Conservation (phyloP, 148 eudicot species). For the Cornus kousa region DNA sequence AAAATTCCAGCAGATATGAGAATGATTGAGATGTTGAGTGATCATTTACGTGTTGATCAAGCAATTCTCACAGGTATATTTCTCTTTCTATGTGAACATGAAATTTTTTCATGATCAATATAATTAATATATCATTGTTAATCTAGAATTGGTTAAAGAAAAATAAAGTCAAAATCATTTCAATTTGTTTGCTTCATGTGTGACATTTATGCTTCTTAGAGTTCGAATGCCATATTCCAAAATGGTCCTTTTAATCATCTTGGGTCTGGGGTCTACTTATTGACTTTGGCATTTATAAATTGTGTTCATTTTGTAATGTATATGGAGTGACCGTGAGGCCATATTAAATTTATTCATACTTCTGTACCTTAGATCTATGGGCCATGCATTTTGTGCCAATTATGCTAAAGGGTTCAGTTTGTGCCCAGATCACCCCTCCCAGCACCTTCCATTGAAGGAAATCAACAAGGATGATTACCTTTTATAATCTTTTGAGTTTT, state of each 20-base stretch:
- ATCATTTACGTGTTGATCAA: constrained; percentile 96
- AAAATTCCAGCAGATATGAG: constrained; percentile 99
- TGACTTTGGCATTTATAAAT: not conserved
- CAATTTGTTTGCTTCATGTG: not conserved
- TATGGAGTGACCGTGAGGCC: not conserved
- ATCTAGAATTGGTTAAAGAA: not conserved
- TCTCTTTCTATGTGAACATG: not conserved
- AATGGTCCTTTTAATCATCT: not conserved
- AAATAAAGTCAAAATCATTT: constrained; percentile 9
- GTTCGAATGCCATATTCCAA: not conserved
- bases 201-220: not conserved
- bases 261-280: not conserved
- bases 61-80: constrained; percentile 90
- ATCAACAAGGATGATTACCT: too few relatives aligned
- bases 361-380: too few relatives aligned
- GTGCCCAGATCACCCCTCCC: too few relatives aligned
- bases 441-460: too few relatives aligned
- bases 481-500: too few relatives aligned
- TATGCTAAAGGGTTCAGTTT: too few relatives aligned
- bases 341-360: too few relatives aligned
- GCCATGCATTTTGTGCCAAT: too few relatives aligned
- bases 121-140: not conserved
- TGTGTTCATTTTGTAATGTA: not conserved
- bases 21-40: constrained; percentile 83
- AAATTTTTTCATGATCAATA: not conserved